These are phyloP conservation scores for Magnolia kwangsiensis DNA, from an alignment of 164 flowering plant species.

Conservation along the genomic window DNA sequence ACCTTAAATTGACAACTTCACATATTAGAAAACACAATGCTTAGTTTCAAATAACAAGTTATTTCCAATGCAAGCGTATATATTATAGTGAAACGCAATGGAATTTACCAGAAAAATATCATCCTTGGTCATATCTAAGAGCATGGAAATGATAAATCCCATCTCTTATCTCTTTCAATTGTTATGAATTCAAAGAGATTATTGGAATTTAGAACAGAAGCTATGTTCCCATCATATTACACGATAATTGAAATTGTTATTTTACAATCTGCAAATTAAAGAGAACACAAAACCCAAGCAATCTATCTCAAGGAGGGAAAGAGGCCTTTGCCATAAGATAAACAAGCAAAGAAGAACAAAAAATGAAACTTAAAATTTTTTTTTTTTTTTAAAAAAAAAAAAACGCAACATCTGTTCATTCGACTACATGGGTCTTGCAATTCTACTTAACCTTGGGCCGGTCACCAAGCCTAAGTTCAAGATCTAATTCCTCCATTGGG, in stretches of 20 bases:
- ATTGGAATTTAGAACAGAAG: background rate
- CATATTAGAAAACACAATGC: background rate
- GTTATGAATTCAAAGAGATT: background rate
- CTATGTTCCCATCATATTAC: background rate
- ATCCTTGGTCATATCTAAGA: background rate
- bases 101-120: background rate
- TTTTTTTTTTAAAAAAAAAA: constrained; percentile 7
- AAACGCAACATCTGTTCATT: background rate
- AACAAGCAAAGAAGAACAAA: constrained; percentile 2
- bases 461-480: constrained; percentile 83
- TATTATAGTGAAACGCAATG: no score
- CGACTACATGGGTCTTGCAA: constrained; percentile 4
- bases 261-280: constrained; percentile 19
- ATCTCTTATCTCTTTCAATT: background rate
- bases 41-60: background rate
- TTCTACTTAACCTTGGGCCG: constrained; percentile 45
- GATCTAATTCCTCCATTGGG: constrained; percentile 63
- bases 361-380: constrained; percentile 1
- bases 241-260: constrained; percentile 11
- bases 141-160: background rate
- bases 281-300: background rate
- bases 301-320: background rate
- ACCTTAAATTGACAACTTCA: no score
- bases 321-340: background rate
- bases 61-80: no score